Evolutionary conservation across 768 basidiomycete genomes (phyloP).

Genomic region (Hericium rajendrae): DNA sequence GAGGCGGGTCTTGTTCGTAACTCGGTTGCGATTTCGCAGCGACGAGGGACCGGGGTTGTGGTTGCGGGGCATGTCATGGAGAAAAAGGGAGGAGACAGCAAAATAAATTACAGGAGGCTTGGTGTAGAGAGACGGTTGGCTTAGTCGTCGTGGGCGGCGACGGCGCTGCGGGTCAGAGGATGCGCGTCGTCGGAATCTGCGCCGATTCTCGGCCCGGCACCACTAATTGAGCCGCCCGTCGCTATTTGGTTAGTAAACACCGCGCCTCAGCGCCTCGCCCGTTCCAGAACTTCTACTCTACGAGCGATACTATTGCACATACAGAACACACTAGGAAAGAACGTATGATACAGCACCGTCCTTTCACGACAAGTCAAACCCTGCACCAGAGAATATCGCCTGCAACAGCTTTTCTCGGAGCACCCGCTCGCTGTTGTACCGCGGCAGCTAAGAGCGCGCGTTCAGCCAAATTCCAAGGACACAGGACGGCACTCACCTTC

Average conservation of each 20-base stretch:
- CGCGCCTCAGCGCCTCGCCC: no score
- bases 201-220: neutral
- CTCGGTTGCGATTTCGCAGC: slow-evolving; percentile 79
- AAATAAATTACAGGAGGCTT: slow-evolving; percentile 12
- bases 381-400: slow-evolving; percentile 80
- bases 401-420: slow-evolving; percentile 73
- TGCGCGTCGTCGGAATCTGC: slow-evolving; percentile 13
- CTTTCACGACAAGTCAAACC: slow-evolving; percentile 80
- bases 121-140: slow-evolving; percentile 11
- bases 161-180: slow-evolving; percentile 16
- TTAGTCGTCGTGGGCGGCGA: slow-evolving; percentile 15
- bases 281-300: no score
- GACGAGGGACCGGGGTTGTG: slow-evolving; percentile 68
- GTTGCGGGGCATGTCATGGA: slow-evolving; percentile 87
- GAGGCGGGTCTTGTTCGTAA: slow-evolving; percentile 88
- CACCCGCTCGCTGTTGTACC: slow-evolving; percentile 51
- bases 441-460: slow-evolving; percentile 45
- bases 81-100: slow-evolving; percentile 27
- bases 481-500: slow-evolving; percentile 42
- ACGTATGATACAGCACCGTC: no score
- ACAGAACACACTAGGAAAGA: no score
- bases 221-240: neutral
- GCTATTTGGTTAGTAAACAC: neutral
- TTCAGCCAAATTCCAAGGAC: no score
- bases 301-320: no score